Evolutionary conservation across 2,329 filamentous ascomycete genomes (phyloP).

Genomic region (Paraphoma sp.): DNA sequence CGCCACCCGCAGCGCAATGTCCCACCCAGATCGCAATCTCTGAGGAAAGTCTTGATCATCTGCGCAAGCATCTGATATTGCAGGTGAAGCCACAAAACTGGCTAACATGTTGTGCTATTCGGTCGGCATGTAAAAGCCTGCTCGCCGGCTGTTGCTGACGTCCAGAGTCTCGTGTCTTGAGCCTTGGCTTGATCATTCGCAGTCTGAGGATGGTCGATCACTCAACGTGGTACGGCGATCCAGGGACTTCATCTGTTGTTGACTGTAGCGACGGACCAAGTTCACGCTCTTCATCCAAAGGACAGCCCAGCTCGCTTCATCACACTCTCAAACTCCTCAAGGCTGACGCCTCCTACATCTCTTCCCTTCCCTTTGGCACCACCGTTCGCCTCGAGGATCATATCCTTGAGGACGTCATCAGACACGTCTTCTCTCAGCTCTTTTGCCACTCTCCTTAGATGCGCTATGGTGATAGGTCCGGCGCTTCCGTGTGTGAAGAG

Average conservation of each 20-base stretch:
- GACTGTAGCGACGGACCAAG: background rate
- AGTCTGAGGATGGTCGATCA: no score
- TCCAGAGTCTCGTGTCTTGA: no score
- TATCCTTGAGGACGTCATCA: constrained; percentile 85
- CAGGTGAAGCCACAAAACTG: no score
- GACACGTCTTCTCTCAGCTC: constrained; percentile 83
- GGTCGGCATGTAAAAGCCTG: no score
- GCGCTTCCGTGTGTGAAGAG: constrained; percentile 71
- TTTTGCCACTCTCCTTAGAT: constrained; percentile 79
- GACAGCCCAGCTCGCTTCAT: constrained; percentile 80
- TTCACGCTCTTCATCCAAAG: constrained; percentile 65
- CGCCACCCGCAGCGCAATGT: no score
- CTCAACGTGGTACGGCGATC: no score
- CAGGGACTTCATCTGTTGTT: background rate
- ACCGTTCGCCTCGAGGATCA: constrained; percentile 93
- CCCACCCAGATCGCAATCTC: no score
- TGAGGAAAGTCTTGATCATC: no score
- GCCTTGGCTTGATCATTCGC: no score
- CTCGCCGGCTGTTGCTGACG: no score
- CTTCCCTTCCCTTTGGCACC: constrained; percentile 66
- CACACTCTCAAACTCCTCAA: constrained; percentile 84
- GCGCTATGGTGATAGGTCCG: constrained; percentile 77
- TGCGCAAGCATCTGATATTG: no score
- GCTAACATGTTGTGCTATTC: no score
- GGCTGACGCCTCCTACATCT: constrained; percentile 68